Conservation (phyloP, 164 flowering plant genomes). For the Cinnamomum chago region DNA sequence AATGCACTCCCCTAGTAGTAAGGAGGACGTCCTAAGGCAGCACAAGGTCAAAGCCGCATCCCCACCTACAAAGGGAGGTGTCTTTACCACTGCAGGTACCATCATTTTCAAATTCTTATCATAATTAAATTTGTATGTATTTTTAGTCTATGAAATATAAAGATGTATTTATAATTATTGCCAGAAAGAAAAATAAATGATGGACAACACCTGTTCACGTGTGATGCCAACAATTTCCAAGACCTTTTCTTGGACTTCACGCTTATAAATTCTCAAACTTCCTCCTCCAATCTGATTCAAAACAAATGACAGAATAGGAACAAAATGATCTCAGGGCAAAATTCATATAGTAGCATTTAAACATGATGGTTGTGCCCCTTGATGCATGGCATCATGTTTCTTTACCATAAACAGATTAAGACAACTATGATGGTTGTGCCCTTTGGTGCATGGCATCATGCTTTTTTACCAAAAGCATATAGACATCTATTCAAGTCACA, state of each 20-base stretch:
- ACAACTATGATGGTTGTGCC: background rate
- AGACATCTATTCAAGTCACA: no score
- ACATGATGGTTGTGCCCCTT: background rate
- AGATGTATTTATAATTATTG: background rate
- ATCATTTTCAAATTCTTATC: no score
- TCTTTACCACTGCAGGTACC: no score
- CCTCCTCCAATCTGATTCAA: constrained; percentile 88
- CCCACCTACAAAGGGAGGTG: no score
- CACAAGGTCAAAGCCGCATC: no score
- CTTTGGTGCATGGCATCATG: background rate
- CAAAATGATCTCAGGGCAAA: background rate
- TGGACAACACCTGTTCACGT: constrained; percentile 52
- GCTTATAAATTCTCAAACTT: constrained; percentile 86
- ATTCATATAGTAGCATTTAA: background rate
- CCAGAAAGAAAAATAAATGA: background rate
- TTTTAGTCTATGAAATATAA: no score
- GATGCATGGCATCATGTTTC: background rate
- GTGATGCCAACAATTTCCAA: constrained; percentile 81
- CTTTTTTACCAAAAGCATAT: constrained; percentile 1
- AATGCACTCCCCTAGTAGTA: no score
- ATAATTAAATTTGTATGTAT: no score
- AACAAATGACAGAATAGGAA: constrained; percentile 6
- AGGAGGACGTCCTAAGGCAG: no score
- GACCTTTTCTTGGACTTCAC: constrained; percentile 85
- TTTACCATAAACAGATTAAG: constrained; percentile 2